Percentiles rank a stretch among this genome's conserved stretches.
These are phyloP conservation scores for Penicillium steckii DNA, from an alignment of 495 filamentous ascomycete genomes.

Conservation along the genomic window DNA sequence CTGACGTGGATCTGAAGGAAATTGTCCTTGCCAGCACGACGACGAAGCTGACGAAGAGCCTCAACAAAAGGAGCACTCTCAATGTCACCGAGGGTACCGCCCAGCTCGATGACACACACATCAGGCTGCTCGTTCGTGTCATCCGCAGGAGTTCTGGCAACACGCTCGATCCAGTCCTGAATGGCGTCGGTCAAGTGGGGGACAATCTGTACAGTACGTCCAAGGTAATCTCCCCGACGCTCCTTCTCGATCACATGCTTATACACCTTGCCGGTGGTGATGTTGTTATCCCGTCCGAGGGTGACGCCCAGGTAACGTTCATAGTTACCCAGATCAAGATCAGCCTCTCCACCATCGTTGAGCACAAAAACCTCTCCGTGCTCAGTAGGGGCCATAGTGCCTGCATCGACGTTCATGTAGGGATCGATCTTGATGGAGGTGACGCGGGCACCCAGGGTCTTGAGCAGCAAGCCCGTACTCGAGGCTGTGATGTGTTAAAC, in stretches of 20 bases:
- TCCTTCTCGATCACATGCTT: slow-evolving; percentile 79
- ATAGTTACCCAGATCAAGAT: slow-evolving; percentile 96
- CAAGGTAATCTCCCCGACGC: slow-evolving; percentile 81
- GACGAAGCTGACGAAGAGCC: slow-evolving; percentile 73
- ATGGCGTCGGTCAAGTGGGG: slow-evolving; percentile 89
- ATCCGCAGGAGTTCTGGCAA: slow-evolving; percentile 84
- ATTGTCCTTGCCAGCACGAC: slow-evolving; percentile 71
- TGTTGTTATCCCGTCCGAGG: slow-evolving; percentile 26
- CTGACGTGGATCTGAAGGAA: slow-evolving; percentile 69
- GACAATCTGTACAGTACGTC: slow-evolving; percentile 90
- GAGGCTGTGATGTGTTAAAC: slow-evolving; percentile 39
- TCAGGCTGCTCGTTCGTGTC: slow-evolving; percentile 79
- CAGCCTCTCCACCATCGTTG: slow-evolving; percentile 77
- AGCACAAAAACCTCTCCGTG: slow-evolving; percentile 76
- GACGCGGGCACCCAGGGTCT: slow-evolving; percentile 76
- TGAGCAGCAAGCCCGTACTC: slow-evolving; percentile 68
- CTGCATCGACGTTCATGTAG: slow-evolving; percentile 67
- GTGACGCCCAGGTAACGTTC: slow-evolving; percentile 49
- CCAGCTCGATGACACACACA: slow-evolving; percentile 79
- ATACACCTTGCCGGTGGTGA: slow-evolving; percentile 85
- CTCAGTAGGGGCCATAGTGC: slow-evolving; percentile 78
- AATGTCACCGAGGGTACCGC: slow-evolving; percentile 86
- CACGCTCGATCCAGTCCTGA: slow-evolving; percentile 88
- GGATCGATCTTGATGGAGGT: slow-evolving; percentile 64
- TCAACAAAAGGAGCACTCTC: slow-evolving; percentile 90